Conservation (phyloP, 495 filamentous ascomycete species). For the Margaritispora aquatica region DNA sequence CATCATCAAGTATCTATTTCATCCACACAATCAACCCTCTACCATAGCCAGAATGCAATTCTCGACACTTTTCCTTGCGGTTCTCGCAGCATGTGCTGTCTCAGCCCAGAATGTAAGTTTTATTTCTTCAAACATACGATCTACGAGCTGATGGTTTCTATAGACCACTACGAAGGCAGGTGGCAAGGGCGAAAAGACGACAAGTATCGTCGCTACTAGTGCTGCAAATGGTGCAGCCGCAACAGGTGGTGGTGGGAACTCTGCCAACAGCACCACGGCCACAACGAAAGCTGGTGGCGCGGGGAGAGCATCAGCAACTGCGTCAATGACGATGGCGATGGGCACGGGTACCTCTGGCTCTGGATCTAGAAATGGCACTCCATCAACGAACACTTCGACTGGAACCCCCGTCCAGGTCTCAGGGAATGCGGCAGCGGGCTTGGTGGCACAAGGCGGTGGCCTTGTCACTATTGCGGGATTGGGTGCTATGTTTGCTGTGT, state of each 20-base stretch:
- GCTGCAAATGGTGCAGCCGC: not conserved
- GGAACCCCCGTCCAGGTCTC: not conserved
- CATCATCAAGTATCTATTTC: not conserved
- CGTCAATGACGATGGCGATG: not conserved
- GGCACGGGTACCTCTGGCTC: not conserved
- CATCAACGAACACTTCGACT: slow-evolving; percentile 2
- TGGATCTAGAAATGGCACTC: not conserved
- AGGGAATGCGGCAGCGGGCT: not conserved
- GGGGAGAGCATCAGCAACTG: not conserved
- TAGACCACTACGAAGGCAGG: slow-evolving; percentile 1
- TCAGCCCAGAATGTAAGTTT: slow-evolving; percentile 7
- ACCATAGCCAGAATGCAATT: slow-evolving; percentile 18
- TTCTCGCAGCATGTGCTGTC: slow-evolving; percentile 15
- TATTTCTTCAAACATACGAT: not conserved
- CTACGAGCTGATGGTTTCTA: not conserved
- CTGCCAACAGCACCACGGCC: not conserved
- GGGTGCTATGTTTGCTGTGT: slow-evolving; percentile 19
- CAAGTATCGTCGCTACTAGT: not conserved
- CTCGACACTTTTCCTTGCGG: slow-evolving; percentile 15
- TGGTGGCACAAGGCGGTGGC: slow-evolving; percentile 18
- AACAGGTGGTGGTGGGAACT: no score
- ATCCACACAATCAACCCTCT: not conserved
- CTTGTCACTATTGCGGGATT: slow-evolving; percentile 21
- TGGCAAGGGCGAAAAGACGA: not conserved
- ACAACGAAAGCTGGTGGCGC: not conserved